A percentile compares a stretch with the other conserved stretches of the same genome.
These are phyloP conservation scores for Ophiosphaerella narmari DNA, from an alignment of 2,329 filamentous ascomycete species.

Conservation along the genomic window DNA sequence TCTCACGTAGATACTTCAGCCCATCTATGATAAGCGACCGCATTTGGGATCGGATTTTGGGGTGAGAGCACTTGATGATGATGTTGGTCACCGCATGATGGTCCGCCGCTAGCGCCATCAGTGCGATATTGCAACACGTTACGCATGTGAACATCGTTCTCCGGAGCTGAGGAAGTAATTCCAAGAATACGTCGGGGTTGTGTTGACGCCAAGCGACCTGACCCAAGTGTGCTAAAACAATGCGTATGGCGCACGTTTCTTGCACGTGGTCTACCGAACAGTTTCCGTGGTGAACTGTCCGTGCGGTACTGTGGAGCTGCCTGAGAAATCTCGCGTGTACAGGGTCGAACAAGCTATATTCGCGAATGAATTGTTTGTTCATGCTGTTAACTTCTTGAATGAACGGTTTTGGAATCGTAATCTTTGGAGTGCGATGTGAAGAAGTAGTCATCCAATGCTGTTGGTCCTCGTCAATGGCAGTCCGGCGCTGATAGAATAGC, in stretches of 20 bases:
- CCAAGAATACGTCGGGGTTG: slow-evolving; percentile 66
- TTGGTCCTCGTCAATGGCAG: slow-evolving; percentile 58
- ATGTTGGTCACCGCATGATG: slow-evolving; percentile 66
- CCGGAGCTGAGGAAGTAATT: slow-evolving; percentile 59
- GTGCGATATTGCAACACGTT: slow-evolving; percentile 62
- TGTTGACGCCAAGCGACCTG: slow-evolving; percentile 75
- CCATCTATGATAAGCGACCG: slow-evolving; percentile 38
- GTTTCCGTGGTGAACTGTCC: slow-evolving; percentile 52
- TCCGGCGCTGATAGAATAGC: slow-evolving; percentile 90
- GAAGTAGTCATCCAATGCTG: slow-evolving; percentile 46
- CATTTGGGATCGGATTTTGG: slow-evolving; percentile 34
- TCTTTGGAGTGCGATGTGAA: slow-evolving; percentile 51
- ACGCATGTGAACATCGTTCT: slow-evolving; percentile 57
- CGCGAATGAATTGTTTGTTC: slow-evolving; percentile 74
- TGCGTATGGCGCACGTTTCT: slow-evolving; percentile 58
- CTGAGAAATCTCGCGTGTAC: slow-evolving; percentile 70
- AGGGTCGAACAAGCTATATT: slow-evolving; percentile 79
- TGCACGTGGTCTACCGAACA: slow-evolving; percentile 54
- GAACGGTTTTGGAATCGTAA: slow-evolving; percentile 52
- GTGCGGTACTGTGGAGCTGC: slow-evolving; percentile 63
- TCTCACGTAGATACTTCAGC: slow-evolving; percentile 38
- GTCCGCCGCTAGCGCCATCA: slow-evolving; percentile 64
- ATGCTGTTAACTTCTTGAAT: slow-evolving; percentile 66
- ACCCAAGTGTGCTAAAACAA: slow-evolving; percentile 70
- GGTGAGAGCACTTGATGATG: slow-evolving; percentile 48